These are phyloP conservation scores for Aspergillus jensenii DNA, from an alignment of 2,329 filamentous ascomycete genomes.

Conservation along the genomic window DNA sequence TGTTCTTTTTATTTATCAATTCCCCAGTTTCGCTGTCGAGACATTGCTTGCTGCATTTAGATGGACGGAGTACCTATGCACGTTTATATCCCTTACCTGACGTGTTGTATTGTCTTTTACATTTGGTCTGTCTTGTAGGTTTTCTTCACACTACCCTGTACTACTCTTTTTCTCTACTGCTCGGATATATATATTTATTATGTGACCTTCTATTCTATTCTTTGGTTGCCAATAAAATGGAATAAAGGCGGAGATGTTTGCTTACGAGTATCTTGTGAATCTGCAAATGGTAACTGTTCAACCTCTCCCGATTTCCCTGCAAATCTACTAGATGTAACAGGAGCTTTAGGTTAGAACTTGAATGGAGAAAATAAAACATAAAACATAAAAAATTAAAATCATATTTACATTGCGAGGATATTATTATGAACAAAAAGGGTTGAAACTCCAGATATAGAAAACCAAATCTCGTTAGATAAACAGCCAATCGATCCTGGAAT, in stretches of 20 bases:
- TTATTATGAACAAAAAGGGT: too few species aligned
- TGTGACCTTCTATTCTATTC: neutral
- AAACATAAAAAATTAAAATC: too few species aligned
- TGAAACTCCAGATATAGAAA: neutral
- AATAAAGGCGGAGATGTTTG: neutral
- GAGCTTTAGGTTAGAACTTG: too few species aligned
- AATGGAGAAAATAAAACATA: too few species aligned
- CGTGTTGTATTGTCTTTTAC: slow-evolving; percentile 16
- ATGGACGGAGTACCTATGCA: slow-evolving; percentile 23
- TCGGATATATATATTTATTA: neutral
- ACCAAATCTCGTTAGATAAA: slow-evolving; percentile 32
- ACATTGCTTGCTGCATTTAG: slow-evolving; percentile 26
- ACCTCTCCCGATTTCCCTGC: too few species aligned
- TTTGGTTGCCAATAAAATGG: neutral
- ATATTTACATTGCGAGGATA: too few species aligned
- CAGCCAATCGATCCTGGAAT: slow-evolving; percentile 41
- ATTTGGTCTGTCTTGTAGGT: slow-evolving; percentile 1
- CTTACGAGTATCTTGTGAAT: too few species aligned
- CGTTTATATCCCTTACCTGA: slow-evolving; percentile 25
- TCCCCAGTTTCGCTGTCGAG: neutral
- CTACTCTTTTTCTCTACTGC: slow-evolving; percentile 7
- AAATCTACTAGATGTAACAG: too few species aligned
- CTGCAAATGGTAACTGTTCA: too few species aligned
- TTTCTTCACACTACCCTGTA: neutral
- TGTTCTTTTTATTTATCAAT: neutral